These are phyloP conservation scores for Pseudogymnoascus sp. DNA, from an alignment of 2,329 filamentous ascomycete species.

Conservation along the genomic window DNA sequence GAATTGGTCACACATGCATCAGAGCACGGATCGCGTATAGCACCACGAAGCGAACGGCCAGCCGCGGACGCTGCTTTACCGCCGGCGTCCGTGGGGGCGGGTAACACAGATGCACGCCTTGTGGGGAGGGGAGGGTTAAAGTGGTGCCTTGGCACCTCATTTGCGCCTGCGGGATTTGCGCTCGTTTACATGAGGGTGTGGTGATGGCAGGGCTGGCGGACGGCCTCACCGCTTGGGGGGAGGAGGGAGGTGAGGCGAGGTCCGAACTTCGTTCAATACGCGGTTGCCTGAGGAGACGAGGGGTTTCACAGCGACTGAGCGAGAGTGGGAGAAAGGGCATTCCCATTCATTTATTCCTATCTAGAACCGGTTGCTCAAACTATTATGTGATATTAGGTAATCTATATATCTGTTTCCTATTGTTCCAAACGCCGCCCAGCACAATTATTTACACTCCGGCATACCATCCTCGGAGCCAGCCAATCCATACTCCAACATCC, in stretches of 20 bases:
- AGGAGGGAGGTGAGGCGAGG: not conserved
- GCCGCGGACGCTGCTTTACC: not conserved
- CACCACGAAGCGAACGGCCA: not conserved
- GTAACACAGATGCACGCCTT: not conserved
- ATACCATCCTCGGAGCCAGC: not conserved
- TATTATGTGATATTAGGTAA: not conserved
- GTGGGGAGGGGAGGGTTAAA: not conserved
- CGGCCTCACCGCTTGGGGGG: not conserved
- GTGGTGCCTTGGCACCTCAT: not conserved
- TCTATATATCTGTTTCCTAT: not conserved
- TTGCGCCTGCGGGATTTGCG: not conserved
- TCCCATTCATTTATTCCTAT: not conserved
- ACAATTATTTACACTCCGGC: not conserved
- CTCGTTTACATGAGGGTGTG: not conserved
- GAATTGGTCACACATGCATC: not conserved
- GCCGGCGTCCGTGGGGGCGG: not conserved
- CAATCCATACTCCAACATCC: not conserved
- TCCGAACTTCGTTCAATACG: not conserved
- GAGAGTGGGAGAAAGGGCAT: not conserved
- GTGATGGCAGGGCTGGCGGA: not conserved
- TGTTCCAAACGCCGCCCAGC: not conserved
- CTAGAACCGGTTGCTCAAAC: not conserved
- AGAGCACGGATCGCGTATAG: not conserved
- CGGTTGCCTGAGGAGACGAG: not conserved
- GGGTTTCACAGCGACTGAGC: not conserved